Evolutionary conservation across 2,329 filamentous ascomycete genomes (phyloP).

Genomic region (Penicillium sp.): DNA sequence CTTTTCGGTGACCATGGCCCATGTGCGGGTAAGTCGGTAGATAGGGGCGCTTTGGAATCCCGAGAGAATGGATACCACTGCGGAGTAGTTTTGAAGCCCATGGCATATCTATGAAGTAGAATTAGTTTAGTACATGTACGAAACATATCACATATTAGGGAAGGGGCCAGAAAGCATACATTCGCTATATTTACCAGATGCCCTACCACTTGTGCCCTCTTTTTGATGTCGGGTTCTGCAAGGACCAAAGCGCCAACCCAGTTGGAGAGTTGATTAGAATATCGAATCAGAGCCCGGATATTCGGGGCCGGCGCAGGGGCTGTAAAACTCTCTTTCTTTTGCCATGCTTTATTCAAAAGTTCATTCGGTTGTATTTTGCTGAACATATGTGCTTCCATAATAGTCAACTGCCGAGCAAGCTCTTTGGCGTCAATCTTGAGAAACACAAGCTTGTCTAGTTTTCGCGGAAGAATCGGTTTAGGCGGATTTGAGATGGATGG

Average conservation of each 20-base stretch:
- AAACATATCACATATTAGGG: neutral
- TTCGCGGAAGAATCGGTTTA: conserved; percentile 86
- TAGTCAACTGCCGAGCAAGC: conserved; percentile 89
- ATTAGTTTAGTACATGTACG: neutral
- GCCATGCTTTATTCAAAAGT: conserved; percentile 94
- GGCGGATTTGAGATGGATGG: conserved; percentile 78
- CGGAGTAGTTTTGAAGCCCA: conserved; percentile 87
- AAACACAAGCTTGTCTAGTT: conserved; percentile 97
- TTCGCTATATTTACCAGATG: conserved; percentile 92
- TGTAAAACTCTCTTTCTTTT: conserved; percentile 74
- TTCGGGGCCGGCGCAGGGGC: conserved; percentile 75
- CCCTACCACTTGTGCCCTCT: conserved; percentile 90
- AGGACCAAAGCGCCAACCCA: conserved; percentile 98
- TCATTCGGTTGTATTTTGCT: conserved; percentile 89
- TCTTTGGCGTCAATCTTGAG: conserved; percentile 89
- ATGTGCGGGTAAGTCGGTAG: conserved; percentile 84
- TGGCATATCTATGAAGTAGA: conserved; percentile 72
- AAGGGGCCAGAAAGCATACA: conserved; percentile 49
- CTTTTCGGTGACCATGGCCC: conserved; percentile 83
- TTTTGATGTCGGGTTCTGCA: conserved; percentile 85
- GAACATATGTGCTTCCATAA: conserved; percentile 88
- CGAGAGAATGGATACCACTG: conserved; percentile 90
- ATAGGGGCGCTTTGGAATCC: conserved; percentile 89
- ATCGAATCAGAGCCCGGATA: conserved; percentile 87
- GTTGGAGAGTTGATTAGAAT: conserved; percentile 95